A percentile compares a stretch with the other conserved stretches of the same genome.
These are phyloP conservation scores for Colletotrichum tamarilloi DNA, from an alignment of 2,329 filamentous ascomycete genomes.

Conservation along the genomic window DNA sequence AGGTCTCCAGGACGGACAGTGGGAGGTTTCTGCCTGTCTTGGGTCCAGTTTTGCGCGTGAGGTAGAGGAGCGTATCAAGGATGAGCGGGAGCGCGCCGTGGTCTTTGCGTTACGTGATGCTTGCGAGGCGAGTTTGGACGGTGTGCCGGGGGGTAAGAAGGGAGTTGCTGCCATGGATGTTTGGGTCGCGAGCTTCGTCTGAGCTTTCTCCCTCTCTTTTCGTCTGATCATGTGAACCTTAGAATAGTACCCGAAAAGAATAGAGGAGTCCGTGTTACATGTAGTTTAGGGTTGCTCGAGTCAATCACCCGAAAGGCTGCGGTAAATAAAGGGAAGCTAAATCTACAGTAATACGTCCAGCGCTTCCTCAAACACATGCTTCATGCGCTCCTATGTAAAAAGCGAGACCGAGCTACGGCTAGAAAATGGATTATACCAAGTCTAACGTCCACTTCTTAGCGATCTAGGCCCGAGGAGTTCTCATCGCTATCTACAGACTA, in stretches of 20 bases:
- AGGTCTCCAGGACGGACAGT: conserved; percentile 33
- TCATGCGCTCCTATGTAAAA: too few relatives aligned
- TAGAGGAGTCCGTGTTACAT: background rate
- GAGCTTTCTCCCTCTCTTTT: background rate
- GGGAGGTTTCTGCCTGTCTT: conserved; percentile 36
- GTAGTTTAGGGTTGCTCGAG: background rate
- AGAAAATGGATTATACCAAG: too few relatives aligned
- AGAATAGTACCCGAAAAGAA: background rate
- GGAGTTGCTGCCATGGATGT: conserved; percentile 27
- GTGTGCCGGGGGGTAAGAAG: conserved; percentile 27
- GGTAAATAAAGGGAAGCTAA: too few relatives aligned
- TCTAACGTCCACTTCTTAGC: too few relatives aligned
- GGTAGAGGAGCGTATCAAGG: conserved; percentile 27
- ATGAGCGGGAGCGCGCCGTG: conserved; percentile 34
- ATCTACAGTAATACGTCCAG: too few relatives aligned
- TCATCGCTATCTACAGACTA: background rate
- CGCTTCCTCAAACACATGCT: too few relatives aligned
- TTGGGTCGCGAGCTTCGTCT: conserved; percentile 28
- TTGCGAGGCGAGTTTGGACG: conserved; percentile 32
- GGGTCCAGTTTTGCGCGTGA: conserved; percentile 26
- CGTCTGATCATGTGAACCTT: background rate
- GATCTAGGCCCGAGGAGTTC: background rate
- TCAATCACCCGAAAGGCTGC: background rate
- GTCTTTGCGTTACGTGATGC: conserved; percentile 34
- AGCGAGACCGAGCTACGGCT: too few relatives aligned